Evolutionary conservation across 2,329 filamentous ascomycete species (phyloP), one percentile per base, ranked within the genome.

Genomic region (Arthrobotrys sphaeroides): DNA sequence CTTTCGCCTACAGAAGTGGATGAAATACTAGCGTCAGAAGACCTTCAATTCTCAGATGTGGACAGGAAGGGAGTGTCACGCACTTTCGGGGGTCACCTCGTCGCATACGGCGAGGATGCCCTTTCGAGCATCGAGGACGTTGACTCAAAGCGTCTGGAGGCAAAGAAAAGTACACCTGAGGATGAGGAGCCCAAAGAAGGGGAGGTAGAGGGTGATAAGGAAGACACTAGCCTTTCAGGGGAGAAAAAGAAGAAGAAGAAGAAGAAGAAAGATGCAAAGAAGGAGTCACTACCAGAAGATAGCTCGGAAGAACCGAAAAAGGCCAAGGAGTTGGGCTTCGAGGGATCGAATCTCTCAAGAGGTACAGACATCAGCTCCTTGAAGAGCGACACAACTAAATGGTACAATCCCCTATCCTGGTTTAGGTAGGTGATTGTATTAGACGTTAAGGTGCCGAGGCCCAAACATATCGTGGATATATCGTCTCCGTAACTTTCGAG

Each of bases 371-470:
- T 59, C 5, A 26, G 51, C 13, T n/a, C 55, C 5, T 9, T 20
- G 13, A 69, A 42, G 16, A 24, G 26, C 7, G n/a, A 13, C 5
- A 18, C 28, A 6, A 9, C 72, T 0, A 57, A 53, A 49, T 75
- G 72, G 72, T 75, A 69, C n/a, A 75, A 75, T 31, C 72, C 64
- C 20, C 16, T 75, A 7, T 69, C 72, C 7, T 75, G 72, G 72
- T 75, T 75, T 7, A 53, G 18, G 24, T 74, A 24, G 67, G 9
- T 3, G 12, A 16, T 10, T n/a, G 1, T 36, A 22, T n/a, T n/a
- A n/a, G n/a, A n/a, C n/a, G n/a, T n/a, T n/a, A n/a, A n/a, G n/a
- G n/a, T n/a, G n/a, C n/a, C n/a, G n/a, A n/a, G n/a, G n/a, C n/a
- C n/a, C n/a, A n/a, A n/a, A n/a, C n/a, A n/a, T n/a, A n/a, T n/a